phyloP scores from a whole-genome alignment of 1,284 basidiomycete genomes.

The Inonotus hispidus region DNA sequence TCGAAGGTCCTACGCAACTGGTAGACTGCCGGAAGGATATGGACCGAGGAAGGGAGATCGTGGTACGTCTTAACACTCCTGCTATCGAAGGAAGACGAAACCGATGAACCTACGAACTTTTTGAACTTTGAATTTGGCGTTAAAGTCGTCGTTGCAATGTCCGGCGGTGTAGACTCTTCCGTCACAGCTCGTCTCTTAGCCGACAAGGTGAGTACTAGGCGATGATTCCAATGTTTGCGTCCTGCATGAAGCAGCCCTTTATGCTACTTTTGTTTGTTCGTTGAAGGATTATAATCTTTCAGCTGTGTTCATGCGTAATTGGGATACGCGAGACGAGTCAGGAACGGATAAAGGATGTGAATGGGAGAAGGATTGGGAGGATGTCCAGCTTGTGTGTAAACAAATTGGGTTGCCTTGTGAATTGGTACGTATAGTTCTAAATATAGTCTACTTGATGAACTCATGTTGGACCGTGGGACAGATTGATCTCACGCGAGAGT shows the following conservation, averaged over 20 bases:
- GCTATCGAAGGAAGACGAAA: not conserved
- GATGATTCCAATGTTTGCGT: not conserved
- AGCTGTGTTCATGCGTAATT: slow-evolving; percentile 95
- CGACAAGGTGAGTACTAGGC: slow-evolving; percentile 37
- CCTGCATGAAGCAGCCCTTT: not conserved
- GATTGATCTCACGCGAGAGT: slow-evolving; percentile 81
- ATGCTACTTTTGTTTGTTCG: not conserved
- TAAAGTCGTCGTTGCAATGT: slow-evolving; percentile 87
- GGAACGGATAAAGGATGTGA: slow-evolving; percentile 77
- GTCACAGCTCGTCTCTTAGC: slow-evolving; percentile 75
- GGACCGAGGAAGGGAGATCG: slow-evolving; percentile 46
- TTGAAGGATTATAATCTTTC: slow-evolving; percentile 74
- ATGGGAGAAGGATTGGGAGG: slow-evolving; percentile 95
- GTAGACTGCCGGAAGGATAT: not conserved
- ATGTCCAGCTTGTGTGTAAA: slow-evolving; percentile 78
- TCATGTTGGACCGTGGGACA: slow-evolving; percentile 29
- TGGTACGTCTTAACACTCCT: slow-evolving; percentile 32
- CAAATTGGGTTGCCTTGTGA: slow-evolving; percentile 59
- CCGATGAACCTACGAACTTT: too few species aligned
- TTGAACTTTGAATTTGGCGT: not conserved
- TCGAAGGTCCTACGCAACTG: not conserved
- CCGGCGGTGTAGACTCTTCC: slow-evolving; percentile 94
- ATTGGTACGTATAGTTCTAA: slow-evolving; percentile 62
- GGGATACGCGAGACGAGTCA: slow-evolving; percentile 75
- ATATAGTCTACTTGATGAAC: too few species aligned